phyloP scores from a whole-genome alignment of 768 basidiomycete genomes.

The Russula abietina region DNA sequence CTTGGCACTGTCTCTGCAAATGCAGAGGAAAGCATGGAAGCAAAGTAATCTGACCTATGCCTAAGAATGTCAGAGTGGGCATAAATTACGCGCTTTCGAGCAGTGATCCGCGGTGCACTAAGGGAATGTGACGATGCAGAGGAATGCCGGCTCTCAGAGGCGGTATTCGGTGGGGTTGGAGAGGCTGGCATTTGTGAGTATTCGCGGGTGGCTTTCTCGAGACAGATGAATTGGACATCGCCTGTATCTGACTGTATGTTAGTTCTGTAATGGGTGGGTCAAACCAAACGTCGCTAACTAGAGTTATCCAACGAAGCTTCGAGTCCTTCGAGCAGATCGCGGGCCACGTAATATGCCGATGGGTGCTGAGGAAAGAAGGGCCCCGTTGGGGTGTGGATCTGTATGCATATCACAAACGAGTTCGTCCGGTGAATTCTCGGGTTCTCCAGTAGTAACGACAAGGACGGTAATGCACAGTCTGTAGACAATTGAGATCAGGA shows the following conservation, averaged over 20 bases:
- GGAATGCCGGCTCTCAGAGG: slow-evolving; percentile 35
- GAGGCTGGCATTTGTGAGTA: slow-evolving; percentile 28
- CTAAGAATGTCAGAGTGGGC: slow-evolving; percentile 74
- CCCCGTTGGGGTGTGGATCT: slow-evolving; percentile 55
- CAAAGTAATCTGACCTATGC: slow-evolving; percentile 72
- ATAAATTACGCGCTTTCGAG: slow-evolving; percentile 68
- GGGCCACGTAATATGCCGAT: slow-evolving; percentile 57
- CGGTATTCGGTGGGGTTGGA: slow-evolving; percentile 30
- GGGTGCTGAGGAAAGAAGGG: slow-evolving; percentile 62
- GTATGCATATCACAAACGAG: slow-evolving; percentile 67
- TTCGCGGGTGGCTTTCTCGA: slow-evolving; percentile 44
- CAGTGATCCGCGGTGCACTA: slow-evolving; percentile 42
- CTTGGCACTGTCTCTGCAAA: slow-evolving; percentile 53
- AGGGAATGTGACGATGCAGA: slow-evolving; percentile 41
- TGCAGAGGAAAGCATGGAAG: slow-evolving; percentile 63
- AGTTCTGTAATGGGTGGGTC: neutral
- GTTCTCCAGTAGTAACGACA: slow-evolving; percentile 57
- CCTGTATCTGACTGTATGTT: slow-evolving; percentile 48
- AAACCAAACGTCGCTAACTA: slow-evolving; percentile 37
- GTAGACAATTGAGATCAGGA: neutral
- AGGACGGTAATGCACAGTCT: slow-evolving; percentile 60
- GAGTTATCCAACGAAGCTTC: slow-evolving; percentile 68
- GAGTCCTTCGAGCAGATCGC: slow-evolving; percentile 60
- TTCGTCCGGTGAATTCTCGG: slow-evolving; percentile 53
- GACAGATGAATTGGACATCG: slow-evolving; percentile 69